phyloP scores from a whole-genome alignment of 2,329 filamentous ascomycete genomes.

The Coleophoma crateriformis region DNA sequence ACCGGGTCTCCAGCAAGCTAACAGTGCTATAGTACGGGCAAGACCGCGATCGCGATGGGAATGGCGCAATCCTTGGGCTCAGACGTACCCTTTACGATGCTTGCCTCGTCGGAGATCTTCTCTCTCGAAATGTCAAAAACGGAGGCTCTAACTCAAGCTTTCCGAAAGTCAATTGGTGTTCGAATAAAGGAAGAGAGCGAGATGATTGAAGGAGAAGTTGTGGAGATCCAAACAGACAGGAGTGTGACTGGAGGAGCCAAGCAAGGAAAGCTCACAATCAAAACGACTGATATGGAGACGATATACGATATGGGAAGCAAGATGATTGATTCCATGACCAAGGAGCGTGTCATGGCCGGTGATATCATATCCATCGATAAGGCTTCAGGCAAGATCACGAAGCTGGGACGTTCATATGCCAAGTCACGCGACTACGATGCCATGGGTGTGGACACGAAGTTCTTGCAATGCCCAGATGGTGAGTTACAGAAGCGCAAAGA shows the following conservation, averaged over 20 bases:
- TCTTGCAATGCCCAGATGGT: slow-evolving; percentile 94
- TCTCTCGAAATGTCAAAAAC: slow-evolving; percentile 99
- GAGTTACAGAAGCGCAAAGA: slow-evolving; percentile 97
- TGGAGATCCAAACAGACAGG: slow-evolving; percentile 96
- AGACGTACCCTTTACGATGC: slow-evolving; percentile 93
- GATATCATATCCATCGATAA: slow-evolving; percentile 99
- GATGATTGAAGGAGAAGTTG: slow-evolving; percentile 98
- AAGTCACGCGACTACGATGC: slow-evolving; percentile 97
- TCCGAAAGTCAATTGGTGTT: slow-evolving; percentile 96
- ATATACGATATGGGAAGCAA: slow-evolving; percentile 99
- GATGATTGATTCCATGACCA: slow-evolving; percentile 99
- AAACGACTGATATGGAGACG: slow-evolving; percentile 99
- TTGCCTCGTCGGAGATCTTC: slow-evolving; percentile 95
- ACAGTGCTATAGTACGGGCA: slow-evolving; percentile 66
- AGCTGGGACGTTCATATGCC: slow-evolving; percentile 90
- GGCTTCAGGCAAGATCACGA: slow-evolving; percentile 95
- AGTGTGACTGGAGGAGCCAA: slow-evolving; percentile 96
- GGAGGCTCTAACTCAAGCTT: slow-evolving; percentile 96
- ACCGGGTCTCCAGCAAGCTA: neutral
- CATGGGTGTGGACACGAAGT: slow-evolving; percentile 98
- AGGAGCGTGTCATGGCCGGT: slow-evolving; percentile 97
- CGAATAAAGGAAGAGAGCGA: slow-evolving; percentile 98
- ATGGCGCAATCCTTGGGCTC: slow-evolving; percentile 94
- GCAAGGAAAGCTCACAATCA: slow-evolving; percentile 98
- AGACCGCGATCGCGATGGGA: slow-evolving; percentile 97